Base-by-base conservation (phyloP, 768 basidiomycete genomes). In the Boletus edulis region DNA sequence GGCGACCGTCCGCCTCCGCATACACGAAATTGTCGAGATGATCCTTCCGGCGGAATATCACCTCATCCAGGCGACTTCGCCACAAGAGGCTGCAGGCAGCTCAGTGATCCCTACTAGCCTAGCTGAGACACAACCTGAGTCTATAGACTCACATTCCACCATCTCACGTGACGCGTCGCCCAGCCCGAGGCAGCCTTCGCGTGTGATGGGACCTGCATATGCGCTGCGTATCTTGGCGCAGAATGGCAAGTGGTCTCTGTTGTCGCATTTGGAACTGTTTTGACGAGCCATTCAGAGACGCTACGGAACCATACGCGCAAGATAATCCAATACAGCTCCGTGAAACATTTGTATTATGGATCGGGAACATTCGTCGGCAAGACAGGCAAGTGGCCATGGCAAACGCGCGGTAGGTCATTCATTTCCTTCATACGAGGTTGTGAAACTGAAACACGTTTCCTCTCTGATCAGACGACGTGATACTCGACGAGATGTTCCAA, bases 151-250 rank as follows among this genome's bases (percentile, higher is more conserved):
- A 24, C 22, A 0, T 24, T 24, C 22, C 22, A 24, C 22, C 1
- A 24, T 24, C 3, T 34, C 32, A 34, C 32, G 3, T 34, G 32
- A 34, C 12, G 11, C 5, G 13, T 8, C 34, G 32, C 29, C 45
- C 15, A 57, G n/a, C 5, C 7, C 1, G 27, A 27, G 27, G 32
- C 52, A 55, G 35, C 39, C 61, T 47, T 65, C 62, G 2, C 46
- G 40, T 44, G 52, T 67, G 52, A 12, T 66, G 42, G 62, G 65
- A 38, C 65, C 62, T 4, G 52, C 58, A 14, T 65, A 56, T 20
- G 60, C 62, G 15, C 14, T 67, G 46, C 58, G 52, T 6, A 57
- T 51, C 3, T 51, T 66, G 24, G 56, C 58, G 2, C 54, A 54
- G 27, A 52, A 57, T 17, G 11, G 66, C 17, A 32, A 56, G 57